A percentile compares a stretch with the other conserved stretches of the same genome.
Conservation (phyloP, 805 yeast genomes). For the Metschnikowia sp. region DNA sequence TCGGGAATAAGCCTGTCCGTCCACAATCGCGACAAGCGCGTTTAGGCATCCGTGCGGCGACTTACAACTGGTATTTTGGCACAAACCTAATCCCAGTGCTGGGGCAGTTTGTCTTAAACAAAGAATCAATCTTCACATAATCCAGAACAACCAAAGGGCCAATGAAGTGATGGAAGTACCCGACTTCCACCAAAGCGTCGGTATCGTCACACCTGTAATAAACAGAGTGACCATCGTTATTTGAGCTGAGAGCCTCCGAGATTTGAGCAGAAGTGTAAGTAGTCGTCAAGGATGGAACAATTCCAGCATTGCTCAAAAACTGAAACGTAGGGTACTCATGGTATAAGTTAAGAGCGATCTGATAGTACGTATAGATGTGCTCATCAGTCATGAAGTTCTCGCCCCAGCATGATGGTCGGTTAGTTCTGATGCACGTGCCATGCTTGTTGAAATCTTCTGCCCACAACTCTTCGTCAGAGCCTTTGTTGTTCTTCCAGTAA, state of each 20-base stretch:
- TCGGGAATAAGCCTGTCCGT: no score
- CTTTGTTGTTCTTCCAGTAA: conserved; percentile 28
- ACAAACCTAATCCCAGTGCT: conserved; percentile 62
- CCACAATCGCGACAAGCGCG: no score
- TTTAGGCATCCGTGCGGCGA: background rate
- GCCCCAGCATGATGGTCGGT: conserved; percentile 34
- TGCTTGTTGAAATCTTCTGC: conserved; percentile 43
- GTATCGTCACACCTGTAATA: conserved; percentile 30
- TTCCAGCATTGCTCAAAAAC: conserved; percentile 33
- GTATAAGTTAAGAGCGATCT: conserved; percentile 28
- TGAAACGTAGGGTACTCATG: conserved; percentile 33
- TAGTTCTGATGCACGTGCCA: conserved; percentile 40
- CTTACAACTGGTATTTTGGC: conserved; percentile 54
- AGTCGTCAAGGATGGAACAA: conserved; percentile 29
- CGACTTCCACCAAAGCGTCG: conserved; percentile 21
- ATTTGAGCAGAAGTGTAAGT: conserved; percentile 34
- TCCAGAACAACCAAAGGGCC: conserved; percentile 21
- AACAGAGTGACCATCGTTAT: conserved; percentile 30
- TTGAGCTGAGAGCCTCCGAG: conserved; percentile 27
- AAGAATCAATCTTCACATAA: conserved; percentile 56
- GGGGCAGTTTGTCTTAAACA: conserved; percentile 62
- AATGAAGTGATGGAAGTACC: conserved; percentile 23
- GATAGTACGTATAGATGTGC: conserved; percentile 29
- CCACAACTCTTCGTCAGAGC: conserved; percentile 35
- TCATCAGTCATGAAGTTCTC: conserved; percentile 17